Conservation (phyloP, 495 filamentous ascomycete genomes). For the Hyaloscypha variabilis region DNA sequence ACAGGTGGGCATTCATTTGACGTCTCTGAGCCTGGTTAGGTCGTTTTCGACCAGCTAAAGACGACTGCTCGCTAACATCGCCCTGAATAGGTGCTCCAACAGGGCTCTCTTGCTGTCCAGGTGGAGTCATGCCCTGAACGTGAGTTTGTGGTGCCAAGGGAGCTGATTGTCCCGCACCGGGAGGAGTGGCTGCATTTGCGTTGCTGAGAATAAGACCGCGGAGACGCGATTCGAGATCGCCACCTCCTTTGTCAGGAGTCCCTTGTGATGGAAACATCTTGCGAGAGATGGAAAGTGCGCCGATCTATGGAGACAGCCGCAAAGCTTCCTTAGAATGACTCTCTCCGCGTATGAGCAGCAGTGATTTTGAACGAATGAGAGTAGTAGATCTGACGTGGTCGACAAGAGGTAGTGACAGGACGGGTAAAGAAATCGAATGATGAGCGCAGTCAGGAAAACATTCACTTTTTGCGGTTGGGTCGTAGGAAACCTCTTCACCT, state of each 20-base stretch:
- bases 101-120: constrained; percentile 19
- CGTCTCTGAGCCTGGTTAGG: constrained; percentile 58
- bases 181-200: constrained; percentile 17
- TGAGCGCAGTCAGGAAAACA: neutral
- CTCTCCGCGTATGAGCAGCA: neutral
- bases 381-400: neutral
- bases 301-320: neutral
- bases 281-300: neutral
- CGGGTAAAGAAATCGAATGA: neutral
- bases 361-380: neutral
- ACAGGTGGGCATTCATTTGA: constrained; percentile 53
- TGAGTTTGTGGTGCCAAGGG: constrained; percentile 16
- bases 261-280: constrained; percentile 22
- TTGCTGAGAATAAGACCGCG: constrained; percentile 47
- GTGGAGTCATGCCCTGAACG: constrained; percentile 9
- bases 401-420: constrained; percentile 5
- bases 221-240: constrained; percentile 42
- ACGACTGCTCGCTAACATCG: neutral
- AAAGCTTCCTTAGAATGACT: neutral
- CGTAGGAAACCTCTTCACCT: neutral
- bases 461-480: neutral
- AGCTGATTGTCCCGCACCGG: neutral
- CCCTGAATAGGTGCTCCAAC: neutral
- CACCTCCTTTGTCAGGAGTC: neutral
- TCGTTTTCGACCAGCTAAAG: constrained; percentile 38